Conservation (phyloP, 805 yeast species). For the Teunomyces kruisii region DNA sequence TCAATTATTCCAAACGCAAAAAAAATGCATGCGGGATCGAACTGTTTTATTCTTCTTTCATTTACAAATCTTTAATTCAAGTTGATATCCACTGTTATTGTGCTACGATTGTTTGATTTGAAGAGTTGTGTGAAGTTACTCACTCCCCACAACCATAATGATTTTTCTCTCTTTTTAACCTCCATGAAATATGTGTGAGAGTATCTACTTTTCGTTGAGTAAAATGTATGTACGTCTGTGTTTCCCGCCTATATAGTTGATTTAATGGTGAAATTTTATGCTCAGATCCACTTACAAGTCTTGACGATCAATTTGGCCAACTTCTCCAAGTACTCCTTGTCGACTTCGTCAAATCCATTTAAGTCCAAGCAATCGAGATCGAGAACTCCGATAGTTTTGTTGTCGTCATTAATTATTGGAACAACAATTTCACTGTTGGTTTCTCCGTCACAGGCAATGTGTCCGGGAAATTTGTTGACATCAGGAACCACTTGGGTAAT, state of each 20-base stretch:
- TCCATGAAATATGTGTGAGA: not conserved
- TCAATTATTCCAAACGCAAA: not conserved
- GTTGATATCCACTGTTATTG: not conserved
- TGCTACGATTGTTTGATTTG: slow-evolving; percentile 1
- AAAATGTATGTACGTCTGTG: not conserved
- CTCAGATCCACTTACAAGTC: slow-evolving; percentile 44
- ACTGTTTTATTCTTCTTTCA: not conserved
- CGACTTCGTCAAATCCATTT: slow-evolving; percentile 68
- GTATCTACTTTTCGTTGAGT: not conserved
- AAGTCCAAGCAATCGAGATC: slow-evolving; percentile 77
- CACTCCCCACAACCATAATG: not conserved
- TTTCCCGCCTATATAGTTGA: not conserved
- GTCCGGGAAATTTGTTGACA: slow-evolving; percentile 82
- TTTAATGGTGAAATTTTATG: not conserved
- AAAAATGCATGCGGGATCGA: not conserved
- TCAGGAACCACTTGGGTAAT: slow-evolving; percentile 74
- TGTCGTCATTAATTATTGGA: slow-evolving; percentile 48
- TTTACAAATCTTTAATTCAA: not conserved
- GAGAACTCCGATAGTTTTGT: slow-evolving; percentile 64
- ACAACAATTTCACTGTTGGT: slow-evolving; percentile 93
- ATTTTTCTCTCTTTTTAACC: not conserved
- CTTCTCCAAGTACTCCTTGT: slow-evolving; percentile 56
- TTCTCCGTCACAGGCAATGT: slow-evolving; percentile 96
- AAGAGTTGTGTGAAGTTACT: not conserved
- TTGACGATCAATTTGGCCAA: slow-evolving; percentile 54